Base-by-base conservation (phyloP, 2,329 filamentous ascomycete species). In the Fusarium abutilonis region DNA sequence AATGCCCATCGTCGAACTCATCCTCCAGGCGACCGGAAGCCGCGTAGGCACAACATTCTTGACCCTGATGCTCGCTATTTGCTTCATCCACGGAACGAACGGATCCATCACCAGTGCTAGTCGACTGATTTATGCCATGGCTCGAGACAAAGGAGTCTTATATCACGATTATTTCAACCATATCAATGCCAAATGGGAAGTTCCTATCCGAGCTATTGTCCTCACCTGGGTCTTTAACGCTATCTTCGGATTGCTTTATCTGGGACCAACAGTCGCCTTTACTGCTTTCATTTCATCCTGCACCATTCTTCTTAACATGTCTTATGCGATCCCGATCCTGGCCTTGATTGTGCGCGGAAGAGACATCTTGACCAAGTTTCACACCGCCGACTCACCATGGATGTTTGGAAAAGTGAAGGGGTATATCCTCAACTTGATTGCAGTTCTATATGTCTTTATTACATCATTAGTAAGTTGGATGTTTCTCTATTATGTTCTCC, bases 51-150 rank as follows among this genome's bases (percentile, higher is more conserved):
- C 79, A 1, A 77, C 77, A 9, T 64, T 82, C 4, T 46, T 82
- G 9, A 75, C 75, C 15, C 66, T 81, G 19, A 75, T 78, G 66
- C 61, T 81, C 0, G 73, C 72, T 1, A 66, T 81, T 0, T 80
- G 79, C 58, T 81, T 82, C 42, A 71, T 81, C 38, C 79, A 80
- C 26, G 80, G 79, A 14, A 79, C 77, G 9, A 77, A 76, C n/a
- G 78, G 77, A 2, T 77, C 76, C 35, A 72, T 79, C 8, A 80
- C 78, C 9, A 78, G 74, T 48, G 77, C 75, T 1, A 80, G 74
- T 32, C 70, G 80, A 31, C 72, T 82, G 13, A 60, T 79, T 11
- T 82, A 73, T 57, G 71, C 79, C 6, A 58, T 69, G 60, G 66
- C 66, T 23, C 52, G 63, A 7, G 66, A 68, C 15, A 63, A 63